phyloP scores from a whole-genome alignment of 176 grass and related monocot species.

The Triticum turgidum region DNA sequence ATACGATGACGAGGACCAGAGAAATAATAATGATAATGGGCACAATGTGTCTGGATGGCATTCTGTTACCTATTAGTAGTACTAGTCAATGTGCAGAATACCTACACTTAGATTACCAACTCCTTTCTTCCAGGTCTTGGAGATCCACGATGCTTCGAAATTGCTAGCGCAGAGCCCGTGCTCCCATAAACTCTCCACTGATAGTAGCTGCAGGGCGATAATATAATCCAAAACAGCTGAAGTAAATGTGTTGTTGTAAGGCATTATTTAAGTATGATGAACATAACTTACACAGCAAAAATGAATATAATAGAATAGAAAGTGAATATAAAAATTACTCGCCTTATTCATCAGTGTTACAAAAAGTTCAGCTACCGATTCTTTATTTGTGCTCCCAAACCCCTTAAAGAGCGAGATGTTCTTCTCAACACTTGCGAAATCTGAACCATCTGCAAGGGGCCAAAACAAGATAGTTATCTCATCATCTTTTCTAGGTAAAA shows the following conservation, averaged over 20 bases:
- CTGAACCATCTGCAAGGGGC: constrained; percentile 55
- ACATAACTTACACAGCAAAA: not conserved
- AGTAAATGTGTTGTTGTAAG: not conserved
- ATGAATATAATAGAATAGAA: not conserved
- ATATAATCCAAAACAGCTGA: not conserved
- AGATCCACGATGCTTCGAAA: constrained; percentile 81
- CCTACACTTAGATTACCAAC: constrained; percentile 73
- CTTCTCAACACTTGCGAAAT: constrained; percentile 46
- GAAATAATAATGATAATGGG: not conserved
- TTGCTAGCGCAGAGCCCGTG: constrained; percentile 79
- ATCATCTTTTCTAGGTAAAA: not conserved
- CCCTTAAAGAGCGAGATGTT: constrained; percentile 46
- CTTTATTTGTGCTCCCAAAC: constrained; percentile 73
- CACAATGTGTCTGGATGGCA: not conserved
- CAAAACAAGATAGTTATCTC: constrained; percentile 5
- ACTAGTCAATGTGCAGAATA: not conserved
- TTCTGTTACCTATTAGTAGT: not conserved
- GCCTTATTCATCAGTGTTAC: constrained; percentile 74
- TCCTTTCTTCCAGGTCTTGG: constrained; percentile 55
- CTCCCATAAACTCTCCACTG: constrained; percentile 75
- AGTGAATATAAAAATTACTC: constrained; percentile 13
- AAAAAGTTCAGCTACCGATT: constrained; percentile 81
- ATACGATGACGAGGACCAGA: constrained; percentile 2
- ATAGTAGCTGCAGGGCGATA: constrained; percentile 52
- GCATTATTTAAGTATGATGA: not conserved